Evolutionary conservation across 257 asterid species (phyloP).

Genomic region (Anisodus acutangulus): DNA sequence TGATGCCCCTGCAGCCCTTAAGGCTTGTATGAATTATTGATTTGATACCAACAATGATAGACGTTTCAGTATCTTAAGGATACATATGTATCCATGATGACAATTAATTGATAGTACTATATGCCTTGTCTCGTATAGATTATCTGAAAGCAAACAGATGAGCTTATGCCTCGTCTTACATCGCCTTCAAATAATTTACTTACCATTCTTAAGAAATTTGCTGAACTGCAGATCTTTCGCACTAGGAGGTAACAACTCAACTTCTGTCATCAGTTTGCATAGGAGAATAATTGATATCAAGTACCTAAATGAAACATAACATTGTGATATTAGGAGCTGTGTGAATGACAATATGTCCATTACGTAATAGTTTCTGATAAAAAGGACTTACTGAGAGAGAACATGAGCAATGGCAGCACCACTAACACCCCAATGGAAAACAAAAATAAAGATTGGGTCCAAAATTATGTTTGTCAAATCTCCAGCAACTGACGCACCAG

Average conservation of each 20-base stretch:
- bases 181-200: conserved; percentile 15
- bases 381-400: conserved; percentile 75
- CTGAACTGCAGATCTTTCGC: conserved; percentile 66
- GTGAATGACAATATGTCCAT: neutral
- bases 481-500: conserved; percentile 61
- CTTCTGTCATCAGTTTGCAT: conserved; percentile 65
- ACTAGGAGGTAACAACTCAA: conserved; percentile 75
- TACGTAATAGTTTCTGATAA: neutral
- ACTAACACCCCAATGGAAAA: conserved; percentile 70
- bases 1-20: neutral
- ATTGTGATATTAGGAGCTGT: neutral
- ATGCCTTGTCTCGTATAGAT: neutral
- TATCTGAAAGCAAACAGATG: neutral
- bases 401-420: conserved; percentile 99
- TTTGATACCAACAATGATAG: neutral
- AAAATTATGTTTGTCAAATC: conserved; percentile 70
- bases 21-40: neutral
- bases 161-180: neutral
- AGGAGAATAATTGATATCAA: conserved; percentile 70
- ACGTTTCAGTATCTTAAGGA: neutral
- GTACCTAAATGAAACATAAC: conserved; percentile 53
- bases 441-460: conserved; percentile 87
- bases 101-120: neutral
- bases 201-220: conserved; percentile 83
- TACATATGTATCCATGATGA: neutral